These are phyloP conservation scores for Neurospora crassa DNA, from an alignment of 2,329 filamentous ascomycete genomes.

Conservation along the genomic window DNA sequence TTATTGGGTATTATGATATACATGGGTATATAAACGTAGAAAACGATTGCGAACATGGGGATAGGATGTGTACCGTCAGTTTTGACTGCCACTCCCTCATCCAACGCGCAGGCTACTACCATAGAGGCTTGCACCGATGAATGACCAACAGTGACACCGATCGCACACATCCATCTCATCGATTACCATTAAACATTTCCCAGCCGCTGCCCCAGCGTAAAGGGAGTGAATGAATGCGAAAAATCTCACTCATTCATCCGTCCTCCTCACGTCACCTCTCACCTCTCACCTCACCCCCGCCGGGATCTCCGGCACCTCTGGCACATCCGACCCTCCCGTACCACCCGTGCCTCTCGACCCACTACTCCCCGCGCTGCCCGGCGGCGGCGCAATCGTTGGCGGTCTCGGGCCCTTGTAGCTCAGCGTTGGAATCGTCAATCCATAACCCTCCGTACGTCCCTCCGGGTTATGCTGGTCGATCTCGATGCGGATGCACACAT, in stretches of 20 bases:
- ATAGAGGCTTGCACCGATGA: neutral
- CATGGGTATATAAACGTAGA: neutral
- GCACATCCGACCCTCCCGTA: neutral
- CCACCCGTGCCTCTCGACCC: neutral
- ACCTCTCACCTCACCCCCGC: neutral
- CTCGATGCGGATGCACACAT: slow-evolving; percentile 81
- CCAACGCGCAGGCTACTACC: neutral
- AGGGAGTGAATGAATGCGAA: neutral
- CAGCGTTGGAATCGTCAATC: slow-evolving; percentile 73
- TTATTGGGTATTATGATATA: neutral
- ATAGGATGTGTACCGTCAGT: neutral
- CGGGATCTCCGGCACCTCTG: neutral
- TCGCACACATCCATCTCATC: neutral
- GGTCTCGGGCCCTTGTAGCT: slow-evolving; percentile 17
- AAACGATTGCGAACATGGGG: neutral
- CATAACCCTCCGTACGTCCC: slow-evolving; percentile 74
- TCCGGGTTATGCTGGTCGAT: slow-evolving; percentile 72
- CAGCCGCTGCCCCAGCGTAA: neutral
- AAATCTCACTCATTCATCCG: neutral
- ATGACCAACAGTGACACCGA: neutral
- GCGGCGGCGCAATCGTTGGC: slow-evolving; percentile 6
- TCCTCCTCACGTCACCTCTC: neutral
- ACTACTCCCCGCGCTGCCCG: neutral
- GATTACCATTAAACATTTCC: neutral
- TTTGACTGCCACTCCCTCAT: neutral